Percentiles rank a stretch among this genome's conserved stretches.
Evolutionary conservation across 495 filamentous ascomycete species (phyloP).

Genomic region (Neurospora hispaniola): DNA sequence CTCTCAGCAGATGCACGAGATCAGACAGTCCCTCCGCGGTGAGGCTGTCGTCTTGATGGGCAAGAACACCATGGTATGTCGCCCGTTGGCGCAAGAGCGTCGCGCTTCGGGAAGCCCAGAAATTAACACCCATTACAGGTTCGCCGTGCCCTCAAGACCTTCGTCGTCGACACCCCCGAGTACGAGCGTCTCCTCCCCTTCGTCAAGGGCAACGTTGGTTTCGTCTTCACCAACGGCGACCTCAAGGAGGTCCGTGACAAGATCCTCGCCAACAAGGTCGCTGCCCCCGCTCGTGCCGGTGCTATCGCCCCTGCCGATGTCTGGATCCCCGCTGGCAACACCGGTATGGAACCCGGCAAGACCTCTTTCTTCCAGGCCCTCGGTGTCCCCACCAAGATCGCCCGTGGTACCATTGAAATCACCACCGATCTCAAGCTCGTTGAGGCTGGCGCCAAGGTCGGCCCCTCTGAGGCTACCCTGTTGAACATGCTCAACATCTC

Average conservation of each 20-base stretch:
- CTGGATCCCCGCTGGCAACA: conserved; percentile 93
- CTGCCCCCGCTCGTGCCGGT: conserved; percentile 93
- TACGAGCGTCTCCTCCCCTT: conserved; percentile 93
- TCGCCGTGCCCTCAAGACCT: conserved; percentile 94
- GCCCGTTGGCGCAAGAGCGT: neutral
- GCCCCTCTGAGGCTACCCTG: conserved; percentile 94
- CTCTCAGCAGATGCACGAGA: conserved; percentile 99
- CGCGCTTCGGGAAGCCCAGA: neutral
- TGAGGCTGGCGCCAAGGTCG: conserved; percentile 86
- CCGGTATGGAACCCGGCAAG: conserved; percentile 99
- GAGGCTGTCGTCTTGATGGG: conserved; percentile 96
- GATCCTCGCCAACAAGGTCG: conserved; percentile 93
- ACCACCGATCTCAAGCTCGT: conserved; percentile 95
- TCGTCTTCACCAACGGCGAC: conserved; percentile 98
- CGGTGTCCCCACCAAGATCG: conserved; percentile 99
- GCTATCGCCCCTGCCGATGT: conserved; percentile 85
- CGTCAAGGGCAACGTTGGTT: conserved; percentile 96
- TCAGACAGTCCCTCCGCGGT: conserved; percentile 76
- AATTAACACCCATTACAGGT: conserved; percentile 39
- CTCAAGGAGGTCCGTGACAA: conserved; percentile 85
- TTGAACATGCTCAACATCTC: conserved; percentile 99
- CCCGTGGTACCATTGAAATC: conserved; percentile 99
- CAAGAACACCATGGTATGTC: conserved; percentile 97
- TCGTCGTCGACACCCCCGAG: conserved; percentile 82
- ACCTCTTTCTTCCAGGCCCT: conserved; percentile 99